Percentiles rank a stretch among this genome's conserved stretches.
Evolutionary conservation across 75 land plant genomes (phyloP).

Genomic region (Chamaecyparis obtusa): DNA sequence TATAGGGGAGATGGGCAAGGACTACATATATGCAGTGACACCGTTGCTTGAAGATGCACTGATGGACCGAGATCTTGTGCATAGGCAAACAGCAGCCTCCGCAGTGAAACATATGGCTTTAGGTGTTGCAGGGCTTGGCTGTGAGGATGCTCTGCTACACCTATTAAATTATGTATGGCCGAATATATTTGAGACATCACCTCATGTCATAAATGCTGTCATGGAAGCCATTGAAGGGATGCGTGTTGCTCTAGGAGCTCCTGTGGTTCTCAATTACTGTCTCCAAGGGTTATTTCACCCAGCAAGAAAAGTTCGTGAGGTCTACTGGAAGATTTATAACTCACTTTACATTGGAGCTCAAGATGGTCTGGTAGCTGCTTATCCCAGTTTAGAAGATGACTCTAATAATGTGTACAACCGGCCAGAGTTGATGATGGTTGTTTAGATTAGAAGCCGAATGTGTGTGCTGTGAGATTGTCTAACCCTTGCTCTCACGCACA

Average conservation of each 20-base stretch:
- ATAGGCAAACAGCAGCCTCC: slow-evolving; percentile 97
- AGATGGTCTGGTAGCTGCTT: slow-evolving; percentile 88
- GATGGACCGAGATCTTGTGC: slow-evolving; percentile 94
- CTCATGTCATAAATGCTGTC: slow-evolving; percentile 98
- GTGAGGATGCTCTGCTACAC: slow-evolving; percentile 94
- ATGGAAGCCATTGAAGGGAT: slow-evolving; percentile 99
- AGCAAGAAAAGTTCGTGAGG: slow-evolving; percentile 95
- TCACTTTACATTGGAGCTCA: slow-evolving; percentile 93
- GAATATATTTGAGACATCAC: slow-evolving; percentile 96
- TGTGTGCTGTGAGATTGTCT: background rate
- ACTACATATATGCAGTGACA: slow-evolving; percentile 97
- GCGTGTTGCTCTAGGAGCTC: slow-evolving; percentile 92
- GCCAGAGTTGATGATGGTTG: slow-evolving; percentile 84
- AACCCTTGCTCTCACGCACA: background rate
- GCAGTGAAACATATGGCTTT: slow-evolving; percentile 98
- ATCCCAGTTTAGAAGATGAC: slow-evolving; percentile 85
- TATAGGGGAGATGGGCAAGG: slow-evolving; percentile 99
- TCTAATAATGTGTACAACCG: slow-evolving; percentile 62
- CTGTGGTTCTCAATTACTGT: slow-evolving; percentile 81
- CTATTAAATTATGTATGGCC: slow-evolving; percentile 95
- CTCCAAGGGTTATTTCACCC: slow-evolving; percentile 97
- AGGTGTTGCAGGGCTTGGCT: slow-evolving; percentile 96
- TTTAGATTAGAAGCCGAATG: slow-evolving; percentile 17
- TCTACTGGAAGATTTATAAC: slow-evolving; percentile 98
- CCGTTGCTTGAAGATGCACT: slow-evolving; percentile 96